Base-by-base conservation (phyloP, 2,329 filamentous ascomycete genomes). In the Sporothrix brunneoviolacea region DNA sequence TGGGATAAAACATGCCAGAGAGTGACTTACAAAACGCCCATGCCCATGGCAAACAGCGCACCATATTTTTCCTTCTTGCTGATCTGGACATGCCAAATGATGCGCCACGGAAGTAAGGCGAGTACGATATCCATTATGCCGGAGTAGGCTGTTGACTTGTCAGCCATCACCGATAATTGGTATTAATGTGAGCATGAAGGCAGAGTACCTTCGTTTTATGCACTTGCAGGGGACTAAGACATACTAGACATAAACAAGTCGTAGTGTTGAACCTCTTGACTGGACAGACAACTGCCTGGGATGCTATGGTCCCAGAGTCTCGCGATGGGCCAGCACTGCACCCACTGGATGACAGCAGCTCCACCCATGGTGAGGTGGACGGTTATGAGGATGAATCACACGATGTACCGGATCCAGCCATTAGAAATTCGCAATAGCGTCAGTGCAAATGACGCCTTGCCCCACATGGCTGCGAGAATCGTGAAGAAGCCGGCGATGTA, bases 1-100 rank as follows among this genome's bases (percentile, higher is more conserved):
- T n/a, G n/a, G n/a, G n/a, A n/a, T n/a, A n/a, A n/a, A n/a, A n/a
- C n/a, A n/a, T n/a, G n/a, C n/a, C n/a, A n/a, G n/a, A n/a, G n/a
- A n/a, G n/a, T n/a, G n/a, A n/a, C n/a, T n/a, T n/a, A n/a, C n/a
- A 72, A 68, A 2, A 72, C 50, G 1, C 70, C 70, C 59, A 71
- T 66, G 54, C 67, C 69, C 70, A 72, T 71, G 8, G 70, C 69
- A 1, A 68, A 54, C 9, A 65, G 56, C 0, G 69, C 68, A 4
- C 70, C 68, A 13, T 69, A 53, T 48, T 70, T 70, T 42, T 72
- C 70, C 52, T 64, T 67, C 24, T 57, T 58, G 50, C 61, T 67
- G 64, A 72, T 70, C 8, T 62, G 62, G 13, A 69, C 57, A 1
- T 59, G 60, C 68, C 65, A 68, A 38, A 72, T 65, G 8, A 72